Evolutionary conservation across 306 rosid species (phyloP).

Genomic region (Sechiopsis laciniata): DNA sequence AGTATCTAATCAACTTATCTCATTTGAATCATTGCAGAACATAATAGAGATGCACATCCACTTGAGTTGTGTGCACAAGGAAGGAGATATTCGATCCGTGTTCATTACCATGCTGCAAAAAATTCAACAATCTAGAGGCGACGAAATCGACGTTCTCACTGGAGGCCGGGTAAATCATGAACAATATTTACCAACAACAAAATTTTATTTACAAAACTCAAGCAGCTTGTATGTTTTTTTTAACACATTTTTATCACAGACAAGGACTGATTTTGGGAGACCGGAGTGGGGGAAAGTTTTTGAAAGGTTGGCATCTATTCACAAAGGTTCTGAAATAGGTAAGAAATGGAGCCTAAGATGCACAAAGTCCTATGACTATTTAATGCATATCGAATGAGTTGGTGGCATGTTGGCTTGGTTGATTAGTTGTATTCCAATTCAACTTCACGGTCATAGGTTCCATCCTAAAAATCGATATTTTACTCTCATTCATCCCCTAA

Average conservation of each 20-base stretch:
- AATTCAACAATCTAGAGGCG: constrained; percentile 57
- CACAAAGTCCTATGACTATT: too few species aligned
- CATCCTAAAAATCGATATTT: too few species aligned
- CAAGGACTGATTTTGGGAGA: constrained; percentile 75
- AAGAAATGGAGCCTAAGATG: not conserved
- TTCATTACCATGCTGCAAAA: constrained; percentile 61
- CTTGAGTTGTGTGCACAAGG: constrained; percentile 56
- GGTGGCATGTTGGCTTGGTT: too few species aligned
- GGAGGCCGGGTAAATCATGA: constrained; percentile 52
- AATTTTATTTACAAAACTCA: not conserved
- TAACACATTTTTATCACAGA: constrained; percentile 31
- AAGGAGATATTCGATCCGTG: constrained; percentile 63
- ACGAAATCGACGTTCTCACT: constrained; percentile 62
- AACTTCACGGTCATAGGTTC: too few species aligned
- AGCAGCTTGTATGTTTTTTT: not conserved
- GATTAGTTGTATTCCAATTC: too few species aligned
- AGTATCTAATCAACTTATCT: not conserved
- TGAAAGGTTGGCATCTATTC: constrained; percentile 5
- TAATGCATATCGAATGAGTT: too few species aligned
- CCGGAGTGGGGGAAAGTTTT: constrained; percentile 82
- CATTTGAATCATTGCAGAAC: constrained; percentile 38
- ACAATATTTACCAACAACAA: not conserved
- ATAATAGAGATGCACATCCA: constrained; percentile 65
- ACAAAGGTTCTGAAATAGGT: constrained; percentile 7
- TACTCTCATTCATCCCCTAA: too few species aligned